These are phyloP conservation scores for Spathaspora boniae DNA, from an alignment of 805 yeast species.

Conservation along the genomic window DNA sequence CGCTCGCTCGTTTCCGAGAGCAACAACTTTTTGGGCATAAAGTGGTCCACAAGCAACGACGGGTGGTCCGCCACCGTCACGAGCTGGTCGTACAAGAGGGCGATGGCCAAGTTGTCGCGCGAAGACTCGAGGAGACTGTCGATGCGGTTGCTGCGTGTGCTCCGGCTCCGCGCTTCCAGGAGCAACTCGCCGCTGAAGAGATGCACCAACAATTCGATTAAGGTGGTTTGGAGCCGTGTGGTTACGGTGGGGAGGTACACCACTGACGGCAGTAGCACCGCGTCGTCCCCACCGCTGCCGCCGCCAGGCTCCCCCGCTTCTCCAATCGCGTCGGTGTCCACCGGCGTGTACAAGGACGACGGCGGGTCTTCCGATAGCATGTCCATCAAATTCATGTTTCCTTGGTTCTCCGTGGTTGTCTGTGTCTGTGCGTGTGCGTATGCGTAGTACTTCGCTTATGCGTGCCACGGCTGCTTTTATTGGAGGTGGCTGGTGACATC, in stretches of 20 bases:
- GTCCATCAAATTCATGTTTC: conserved; percentile 43
- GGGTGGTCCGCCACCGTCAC: conserved; percentile 61
- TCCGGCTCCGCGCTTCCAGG: conserved; percentile 18
- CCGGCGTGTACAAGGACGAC: conserved; percentile 13
- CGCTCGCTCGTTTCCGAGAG: conserved; percentile 62
- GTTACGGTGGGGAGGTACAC: conserved; percentile 34
- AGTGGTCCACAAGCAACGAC: conserved; percentile 70
- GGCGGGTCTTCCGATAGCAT: conserved; percentile 34
- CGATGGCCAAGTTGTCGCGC: conserved; percentile 31
- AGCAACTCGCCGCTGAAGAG: conserved; percentile 25
- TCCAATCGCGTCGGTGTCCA: not conserved
- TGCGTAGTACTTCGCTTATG: no score
- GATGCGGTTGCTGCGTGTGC: conserved; percentile 33
- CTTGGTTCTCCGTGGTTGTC: no score
- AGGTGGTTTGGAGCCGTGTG: conserved; percentile 31
- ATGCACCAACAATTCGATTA: conserved; percentile 29
- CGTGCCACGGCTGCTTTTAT: no score
- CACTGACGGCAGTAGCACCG: conserved; percentile 9
- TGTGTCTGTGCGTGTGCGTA: no score
- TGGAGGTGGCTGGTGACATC: no score
- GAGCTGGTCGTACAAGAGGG: conserved; percentile 44
- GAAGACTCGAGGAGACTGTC: conserved; percentile 30
- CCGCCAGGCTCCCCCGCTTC: not conserved
- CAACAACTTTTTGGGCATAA: conserved; percentile 65
- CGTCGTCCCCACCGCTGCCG: conserved; percentile 1